Evolutionary conservation across 495 filamentous ascomycete species (phyloP).

Genomic region (Aspergillus nanangensis): DNA sequence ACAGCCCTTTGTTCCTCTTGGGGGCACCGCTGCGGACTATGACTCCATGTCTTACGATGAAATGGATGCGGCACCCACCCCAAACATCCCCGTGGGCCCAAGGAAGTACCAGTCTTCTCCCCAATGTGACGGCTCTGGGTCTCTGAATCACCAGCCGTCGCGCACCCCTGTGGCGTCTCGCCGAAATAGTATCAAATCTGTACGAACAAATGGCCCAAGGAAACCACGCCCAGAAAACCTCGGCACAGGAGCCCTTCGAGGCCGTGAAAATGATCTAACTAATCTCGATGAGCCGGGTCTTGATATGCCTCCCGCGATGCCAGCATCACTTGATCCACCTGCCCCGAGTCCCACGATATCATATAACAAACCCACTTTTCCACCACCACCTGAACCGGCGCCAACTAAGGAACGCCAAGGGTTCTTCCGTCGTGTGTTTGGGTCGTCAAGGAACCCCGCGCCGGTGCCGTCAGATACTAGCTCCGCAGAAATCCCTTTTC

Average conservation of each 20-base stretch:
- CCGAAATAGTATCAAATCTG: conserved; percentile 60
- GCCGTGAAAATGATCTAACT: conserved; percentile 24
- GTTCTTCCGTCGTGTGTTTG: conserved; percentile 92
- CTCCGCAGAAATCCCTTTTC: conserved; percentile 13
- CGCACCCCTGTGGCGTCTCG: conserved; percentile 40
- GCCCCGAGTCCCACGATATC: conserved; percentile 53
- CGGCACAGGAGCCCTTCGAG: conserved; percentile 31
- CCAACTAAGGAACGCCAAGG: conserved; percentile 66
- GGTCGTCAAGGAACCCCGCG: conserved; percentile 46
- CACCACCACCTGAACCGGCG: conserved; percentile 27
- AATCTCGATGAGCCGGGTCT: conserved; percentile 24
- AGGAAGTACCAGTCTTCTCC: conserved; percentile 32
- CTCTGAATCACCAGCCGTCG: conserved; percentile 40
- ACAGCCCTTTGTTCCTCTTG: conserved; percentile 27
- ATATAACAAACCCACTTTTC: conserved; percentile 42
- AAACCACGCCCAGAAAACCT: conserved; percentile 36
- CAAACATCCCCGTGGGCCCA: conserved; percentile 79
- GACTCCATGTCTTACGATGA: conserved; percentile 43
- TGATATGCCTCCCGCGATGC: conserved; percentile 25
- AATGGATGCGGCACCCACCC: conserved; percentile 83
- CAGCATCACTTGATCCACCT: conserved; percentile 33
- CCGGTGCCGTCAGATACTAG: conserved; percentile 17
- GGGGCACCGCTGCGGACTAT: conserved; percentile 17
- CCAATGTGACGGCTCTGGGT: conserved; percentile 31
- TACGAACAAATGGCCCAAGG: conserved; percentile 40